Base-by-base conservation (phyloP, 257 asterid species). In the Schizonepeta tenuifolia region DNA sequence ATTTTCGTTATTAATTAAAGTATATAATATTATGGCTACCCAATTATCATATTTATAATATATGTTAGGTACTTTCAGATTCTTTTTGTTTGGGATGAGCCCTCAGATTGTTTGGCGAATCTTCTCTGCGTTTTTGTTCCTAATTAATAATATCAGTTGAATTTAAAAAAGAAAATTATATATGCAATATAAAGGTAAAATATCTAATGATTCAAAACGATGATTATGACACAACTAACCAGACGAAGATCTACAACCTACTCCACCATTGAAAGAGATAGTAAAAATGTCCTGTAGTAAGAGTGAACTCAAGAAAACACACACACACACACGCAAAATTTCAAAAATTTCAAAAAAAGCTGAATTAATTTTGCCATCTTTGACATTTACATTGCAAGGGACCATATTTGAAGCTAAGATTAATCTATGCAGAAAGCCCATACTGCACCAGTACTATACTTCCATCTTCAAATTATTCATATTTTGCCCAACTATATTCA, bases 301-400 rank as follows among this genome's bases (percentile, higher is more conserved):
- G 50, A 62, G 14, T 35, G 43, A 51, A 73, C 65, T 38, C 57
- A 64, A 50, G 77, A 12, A 73, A 51, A 28, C n/a, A 43, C 36
- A 31, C 36, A 31, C 36, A 31, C 35, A 31, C 35, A 31, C 36
- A 31, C 36, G 5, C 36, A 31, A 3, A 24, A 22, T 14, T 15
- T 5, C 56, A 51, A 44, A n/a, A 56, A 12, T 41, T 65, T 44
- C 28, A 46, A 46, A 14, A 51, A 38, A 59, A 28, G 13, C 20
- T 67, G 72, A n/a, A 26, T 49, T 31, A 10, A 6, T 21, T 22
- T 14, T 53, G 56, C 60, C 70, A 67, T 61, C 44, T 72, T 62
- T 62, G 55, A 72, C 71, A 67, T 72, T 43, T 14, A 46, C 73
- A 67, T 31, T 54, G 71, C 67, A 73, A 70, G 82, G 88, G 84